Evolutionary conservation across 2,329 filamentous ascomycete genomes (phyloP), one percentile per base, ranked within the genome.

Genomic region (Fusarium vanettenii): DNA sequence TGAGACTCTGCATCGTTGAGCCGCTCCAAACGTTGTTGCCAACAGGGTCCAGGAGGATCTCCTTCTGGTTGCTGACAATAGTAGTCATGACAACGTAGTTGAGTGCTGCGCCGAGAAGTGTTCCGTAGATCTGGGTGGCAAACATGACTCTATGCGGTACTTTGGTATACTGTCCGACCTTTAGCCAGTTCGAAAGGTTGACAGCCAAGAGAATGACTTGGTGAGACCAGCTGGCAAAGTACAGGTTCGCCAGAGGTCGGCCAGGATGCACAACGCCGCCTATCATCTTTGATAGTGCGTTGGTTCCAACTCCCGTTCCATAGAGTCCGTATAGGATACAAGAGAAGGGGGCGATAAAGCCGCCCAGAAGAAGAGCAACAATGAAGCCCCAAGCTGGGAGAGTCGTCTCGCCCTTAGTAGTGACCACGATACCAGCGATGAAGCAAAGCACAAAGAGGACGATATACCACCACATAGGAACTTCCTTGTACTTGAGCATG

Each of bases 21-120:
- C 87, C 86, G 29, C 84, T 86, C 86, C 87, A 88, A 48, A 86
- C 83, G 69, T 84, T 84, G 59, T 81, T 83, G 1, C 78, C 86
- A 56, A 86, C 75, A 9, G 85, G 81, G 22, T 83, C 80, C 6
- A 81, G 73, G 0, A 88, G 80, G 29, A 86, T 82, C 1, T 84
- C 80, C 2, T 80, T 78, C 68, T 87, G 85, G 62, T 82, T 82
- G 7, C 76, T 77, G 3, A 87, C 83, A 45, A 89, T 87, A 14
- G 81, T 82, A 27, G 79, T 82, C 84, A 86, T 86, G 75, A 87
- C 83, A 48, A 83, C 79, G 67, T 85, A 88, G 75, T 87, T 87
- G 64, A 88, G 79, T 2, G 84, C 75, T 1, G 84, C 83, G 2
- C 85, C 85, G 4, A 86, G 75, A 3, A 85, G 39, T 18, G 81